phyloP scores from a whole-genome alignment of 352 stramenopile genomes.

The Pythium folliculosum region DNA sequence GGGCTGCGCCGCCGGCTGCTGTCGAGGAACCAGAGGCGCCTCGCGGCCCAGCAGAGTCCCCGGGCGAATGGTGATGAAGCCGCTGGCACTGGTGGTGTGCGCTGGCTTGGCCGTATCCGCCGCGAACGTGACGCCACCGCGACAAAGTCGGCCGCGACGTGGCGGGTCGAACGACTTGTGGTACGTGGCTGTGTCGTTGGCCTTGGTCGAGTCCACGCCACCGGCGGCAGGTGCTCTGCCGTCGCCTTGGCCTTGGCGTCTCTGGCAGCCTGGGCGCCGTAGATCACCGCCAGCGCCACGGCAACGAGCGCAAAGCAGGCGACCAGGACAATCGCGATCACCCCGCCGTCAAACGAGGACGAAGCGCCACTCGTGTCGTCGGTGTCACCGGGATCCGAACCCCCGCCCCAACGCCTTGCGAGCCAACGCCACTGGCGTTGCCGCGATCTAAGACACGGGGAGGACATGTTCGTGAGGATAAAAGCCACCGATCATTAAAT shows the following conservation, averaged over 20 bases:
- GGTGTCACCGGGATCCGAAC: not conserved
- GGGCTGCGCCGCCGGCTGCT: not conserved
- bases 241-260: not conserved
- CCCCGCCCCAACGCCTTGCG: no score
- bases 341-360: not conserved
- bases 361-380: no score
- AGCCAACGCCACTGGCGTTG: not conserved
- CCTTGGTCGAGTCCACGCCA: slow-evolving; percentile 11
- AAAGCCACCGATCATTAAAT: not conserved
- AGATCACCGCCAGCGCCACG: not conserved
- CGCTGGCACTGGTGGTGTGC: not conserved
- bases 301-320: not conserved
- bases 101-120: not conserved
- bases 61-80: not conserved
- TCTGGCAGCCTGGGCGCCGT: not conserved
- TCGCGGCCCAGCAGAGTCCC: not conserved
- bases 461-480: not conserved
- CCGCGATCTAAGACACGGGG: not conserved
- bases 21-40: not conserved
- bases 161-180: not conserved
- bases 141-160: not conserved
- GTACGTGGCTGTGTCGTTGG: slow-evolving; percentile 6
- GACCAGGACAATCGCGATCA: not conserved
- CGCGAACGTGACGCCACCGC: not conserved
- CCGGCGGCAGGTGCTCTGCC: not conserved